A percentile compares a stretch with the other conserved stretches of the same genome.
phyloP scores from a whole-genome alignment of 2,329 filamentous ascomycete species.

The Colletotrichum gigasporum region DNA sequence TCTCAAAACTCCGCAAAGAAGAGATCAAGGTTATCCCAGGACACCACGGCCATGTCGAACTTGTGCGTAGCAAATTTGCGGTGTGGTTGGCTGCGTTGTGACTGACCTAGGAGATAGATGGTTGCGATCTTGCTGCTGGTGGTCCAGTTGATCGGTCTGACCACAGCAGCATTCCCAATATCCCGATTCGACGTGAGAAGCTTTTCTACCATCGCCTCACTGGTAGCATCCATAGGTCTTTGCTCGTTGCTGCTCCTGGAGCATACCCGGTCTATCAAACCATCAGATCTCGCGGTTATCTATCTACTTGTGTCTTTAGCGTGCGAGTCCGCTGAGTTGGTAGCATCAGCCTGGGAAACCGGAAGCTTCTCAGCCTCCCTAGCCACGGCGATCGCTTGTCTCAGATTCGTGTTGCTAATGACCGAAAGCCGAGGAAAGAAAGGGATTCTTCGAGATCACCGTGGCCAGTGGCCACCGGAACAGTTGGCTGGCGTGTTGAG shows the following conservation, averaged over 20 bases:
- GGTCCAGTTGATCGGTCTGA: not conserved
- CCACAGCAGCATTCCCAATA: too few relatives aligned
- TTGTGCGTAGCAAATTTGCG: not conserved
- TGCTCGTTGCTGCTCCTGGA: not conserved
- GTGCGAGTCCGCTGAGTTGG: not conserved
- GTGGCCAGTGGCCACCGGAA: not conserved
- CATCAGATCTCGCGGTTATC: not conserved
- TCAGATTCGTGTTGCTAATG: not conserved
- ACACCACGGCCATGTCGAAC: not conserved
- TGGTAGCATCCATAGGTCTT: not conserved
- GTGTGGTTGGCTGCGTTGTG: not conserved
- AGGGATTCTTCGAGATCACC: not conserved
- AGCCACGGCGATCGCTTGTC: not conserved
- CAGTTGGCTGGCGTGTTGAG: not conserved
- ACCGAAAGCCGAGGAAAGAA: not conserved
- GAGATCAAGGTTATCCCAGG: not conserved
- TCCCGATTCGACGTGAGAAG: not conserved
- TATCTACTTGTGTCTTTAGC: not conserved
- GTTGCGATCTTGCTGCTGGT: not conserved
- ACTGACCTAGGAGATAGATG: not conserved
- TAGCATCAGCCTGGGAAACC: too few relatives aligned
- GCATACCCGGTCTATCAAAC: constrained; percentile 2
- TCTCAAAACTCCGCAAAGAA: not conserved
- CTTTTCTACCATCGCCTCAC: not conserved
- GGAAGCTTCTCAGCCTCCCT: fast-evolving